A percentile compares a stretch with the other conserved stretches of the same genome.
These are phyloP conservation scores for Hymenoscyphus fraxineus DNA, from an alignment of 2,329 filamentous ascomycete species.

Conservation along the genomic window DNA sequence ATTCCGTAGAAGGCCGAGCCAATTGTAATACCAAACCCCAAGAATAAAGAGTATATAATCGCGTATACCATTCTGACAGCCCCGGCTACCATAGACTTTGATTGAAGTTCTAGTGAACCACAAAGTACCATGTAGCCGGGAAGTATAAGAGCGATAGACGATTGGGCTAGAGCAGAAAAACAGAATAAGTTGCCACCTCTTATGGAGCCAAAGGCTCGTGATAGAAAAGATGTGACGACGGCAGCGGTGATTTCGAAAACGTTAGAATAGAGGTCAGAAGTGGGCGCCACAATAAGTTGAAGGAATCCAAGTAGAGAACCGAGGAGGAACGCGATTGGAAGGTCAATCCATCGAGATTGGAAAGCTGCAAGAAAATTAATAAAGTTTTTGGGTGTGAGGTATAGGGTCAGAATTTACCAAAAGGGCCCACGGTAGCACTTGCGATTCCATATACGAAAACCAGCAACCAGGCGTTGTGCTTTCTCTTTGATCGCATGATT, in stretches of 20 bases:
- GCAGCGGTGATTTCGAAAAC: constrained; percentile 62
- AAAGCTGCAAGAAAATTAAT: constrained; percentile 49
- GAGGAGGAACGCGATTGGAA: constrained; percentile 67
- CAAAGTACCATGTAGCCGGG: constrained; percentile 62
- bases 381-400: neutral
- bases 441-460: constrained; percentile 70
- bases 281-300: constrained; percentile 66
- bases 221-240: constrained; percentile 59
- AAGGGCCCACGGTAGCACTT: constrained; percentile 67
- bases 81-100: constrained; percentile 51
- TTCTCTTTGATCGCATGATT: constrained; percentile 44
- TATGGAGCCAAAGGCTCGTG: constrained; percentile 61
- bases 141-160: constrained; percentile 62
- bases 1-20: constrained; percentile 53
- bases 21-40: constrained; percentile 55
- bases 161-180: constrained; percentile 62
- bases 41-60: constrained; percentile 54
- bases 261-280: constrained; percentile 64
- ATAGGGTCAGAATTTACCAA: constrained; percentile 36
- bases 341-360: constrained; percentile 64
- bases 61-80: constrained; percentile 57
- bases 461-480: constrained; percentile 47
- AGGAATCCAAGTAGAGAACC: constrained; percentile 67
- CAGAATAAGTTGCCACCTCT: constrained; percentile 49
- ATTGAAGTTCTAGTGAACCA: constrained; percentile 53